Evolutionary conservation across 1,284 basidiomycete species (phyloP).

Genomic region (Leccinum variabile): DNA sequence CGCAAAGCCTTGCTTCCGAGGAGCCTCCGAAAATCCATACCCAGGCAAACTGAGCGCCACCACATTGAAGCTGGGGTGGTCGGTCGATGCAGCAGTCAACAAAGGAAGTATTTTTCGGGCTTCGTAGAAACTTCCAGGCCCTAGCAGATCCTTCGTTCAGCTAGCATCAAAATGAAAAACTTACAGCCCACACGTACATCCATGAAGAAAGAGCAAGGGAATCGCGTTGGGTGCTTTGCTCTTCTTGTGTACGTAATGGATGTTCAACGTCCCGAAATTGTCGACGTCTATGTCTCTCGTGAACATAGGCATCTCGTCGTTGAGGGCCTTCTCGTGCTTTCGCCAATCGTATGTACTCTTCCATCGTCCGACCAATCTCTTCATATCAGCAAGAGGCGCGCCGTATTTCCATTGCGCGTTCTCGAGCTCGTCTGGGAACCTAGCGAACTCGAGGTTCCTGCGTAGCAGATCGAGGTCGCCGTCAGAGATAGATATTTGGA

Average conservation of each 20-base stretch:
- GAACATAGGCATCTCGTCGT: slow-evolving; percentile 43
- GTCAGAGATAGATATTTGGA: slow-evolving; percentile 36
- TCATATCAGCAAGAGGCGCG: slow-evolving; percentile 40
- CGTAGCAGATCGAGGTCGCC: slow-evolving; percentile 30
- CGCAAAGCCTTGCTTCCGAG: slow-evolving; percentile 37
- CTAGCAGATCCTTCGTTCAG: slow-evolving; percentile 31
- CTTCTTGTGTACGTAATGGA: slow-evolving; percentile 45
- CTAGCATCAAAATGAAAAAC: background rate
- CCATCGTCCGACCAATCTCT: slow-evolving; percentile 41
- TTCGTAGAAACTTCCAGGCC: slow-evolving; percentile 62
- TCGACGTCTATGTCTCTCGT: slow-evolving; percentile 41
- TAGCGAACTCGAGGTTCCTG: slow-evolving; percentile 35
- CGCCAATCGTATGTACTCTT: slow-evolving; percentile 44
- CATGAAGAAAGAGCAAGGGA: slow-evolving; percentile 47
- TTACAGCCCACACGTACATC: slow-evolving; percentile 37
- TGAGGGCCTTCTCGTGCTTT: slow-evolving; percentile 39
- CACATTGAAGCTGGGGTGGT: slow-evolving; percentile 57
- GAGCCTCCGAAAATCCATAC: slow-evolving; percentile 51
- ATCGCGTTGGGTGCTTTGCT: slow-evolving; percentile 39
- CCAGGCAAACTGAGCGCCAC: slow-evolving; percentile 53
- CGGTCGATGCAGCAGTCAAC: slow-evolving; percentile 39
- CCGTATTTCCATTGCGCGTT: slow-evolving; percentile 41
- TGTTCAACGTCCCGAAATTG: slow-evolving; percentile 37
- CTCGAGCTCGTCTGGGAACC: slow-evolving; percentile 44
- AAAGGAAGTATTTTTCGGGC: slow-evolving; percentile 53